Evolutionary conservation across 148 eudicot genomes (phyloP).

Genomic region (Rhododendron ferrugineum): DNA sequence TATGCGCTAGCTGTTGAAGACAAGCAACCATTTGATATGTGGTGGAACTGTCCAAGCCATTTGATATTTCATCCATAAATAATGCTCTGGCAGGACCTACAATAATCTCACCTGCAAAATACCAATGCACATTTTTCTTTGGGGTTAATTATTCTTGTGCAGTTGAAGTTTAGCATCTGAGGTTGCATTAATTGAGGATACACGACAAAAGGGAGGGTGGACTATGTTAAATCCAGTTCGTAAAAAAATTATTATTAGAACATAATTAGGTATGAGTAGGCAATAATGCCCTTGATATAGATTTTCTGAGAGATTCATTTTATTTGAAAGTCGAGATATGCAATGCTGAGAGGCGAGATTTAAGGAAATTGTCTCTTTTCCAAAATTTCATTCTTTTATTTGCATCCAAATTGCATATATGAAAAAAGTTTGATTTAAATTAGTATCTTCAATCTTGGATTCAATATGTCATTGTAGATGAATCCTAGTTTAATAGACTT

Average conservation of each 20-base stretch:
- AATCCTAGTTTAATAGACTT: neutral
- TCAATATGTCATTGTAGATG: neutral
- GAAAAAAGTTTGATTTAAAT: neutral
- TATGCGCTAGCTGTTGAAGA: slow-evolving; percentile 66
- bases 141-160: neutral
- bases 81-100: slow-evolving; percentile 64
- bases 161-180: neutral
- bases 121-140: neutral
- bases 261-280: neutral
- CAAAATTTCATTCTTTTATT: neutral
- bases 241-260: neutral
- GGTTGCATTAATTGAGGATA: no score
- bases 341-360: neutral
- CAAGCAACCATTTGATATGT: slow-evolving; percentile 67
- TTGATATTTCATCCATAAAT: slow-evolving; percentile 1
- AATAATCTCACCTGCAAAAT: slow-evolving; percentile 70
- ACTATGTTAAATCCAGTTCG: neutral
- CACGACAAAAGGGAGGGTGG: neutral
- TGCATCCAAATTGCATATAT: neutral
- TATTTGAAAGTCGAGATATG: neutral
- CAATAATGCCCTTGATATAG: neutral
- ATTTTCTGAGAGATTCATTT: neutral
- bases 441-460: neutral
- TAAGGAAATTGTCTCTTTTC: neutral
- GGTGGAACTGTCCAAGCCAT: slow-evolving; percentile 61